These are phyloP conservation scores for Carallia pectinifolia DNA, from an alignment of 345 rosid genomes.

Conservation along the genomic window DNA sequence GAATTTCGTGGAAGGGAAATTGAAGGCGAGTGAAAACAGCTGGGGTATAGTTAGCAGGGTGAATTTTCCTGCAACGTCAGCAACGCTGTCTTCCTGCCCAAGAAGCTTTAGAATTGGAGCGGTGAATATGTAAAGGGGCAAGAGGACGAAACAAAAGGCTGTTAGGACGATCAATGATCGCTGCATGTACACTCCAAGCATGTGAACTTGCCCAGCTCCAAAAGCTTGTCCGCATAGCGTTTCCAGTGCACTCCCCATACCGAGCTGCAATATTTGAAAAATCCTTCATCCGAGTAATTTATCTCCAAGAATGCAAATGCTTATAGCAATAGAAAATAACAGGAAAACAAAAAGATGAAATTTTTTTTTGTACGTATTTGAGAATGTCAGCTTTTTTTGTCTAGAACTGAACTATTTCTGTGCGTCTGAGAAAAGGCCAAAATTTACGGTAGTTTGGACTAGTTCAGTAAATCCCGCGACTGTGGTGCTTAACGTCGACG, in stretches of 20 bases:
- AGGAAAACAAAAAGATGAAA: neutral
- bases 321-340: neutral
- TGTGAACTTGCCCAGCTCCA: slow-evolving; percentile 72
- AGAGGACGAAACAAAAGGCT: slow-evolving; percentile 39
- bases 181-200: slow-evolving; percentile 83
- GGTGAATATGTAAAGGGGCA: slow-evolving; percentile 63
- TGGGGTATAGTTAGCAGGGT: slow-evolving; percentile 53
- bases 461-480: no score
- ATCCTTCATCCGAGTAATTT: neutral
- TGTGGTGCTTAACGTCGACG: no score
- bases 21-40: slow-evolving; percentile 61
- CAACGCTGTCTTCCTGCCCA: slow-evolving; percentile 54
- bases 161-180: slow-evolving; percentile 68
- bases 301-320: neutral
- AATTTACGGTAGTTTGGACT: no score
- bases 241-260: slow-evolving; percentile 93
- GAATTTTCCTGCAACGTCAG: slow-evolving; percentile 59
- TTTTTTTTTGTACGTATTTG: no score
- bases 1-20: slow-evolving; percentile 64
- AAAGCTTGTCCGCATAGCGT: slow-evolving; percentile 91
- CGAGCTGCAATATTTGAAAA: slow-evolving; percentile 48
- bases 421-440: no score
- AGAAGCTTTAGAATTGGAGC: slow-evolving; percentile 57
- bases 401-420: no score
- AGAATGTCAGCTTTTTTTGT: no score